phyloP scores from a whole-genome alignment of 352 stramenopile genomes.

The Globisporangium camurandrum region DNA sequence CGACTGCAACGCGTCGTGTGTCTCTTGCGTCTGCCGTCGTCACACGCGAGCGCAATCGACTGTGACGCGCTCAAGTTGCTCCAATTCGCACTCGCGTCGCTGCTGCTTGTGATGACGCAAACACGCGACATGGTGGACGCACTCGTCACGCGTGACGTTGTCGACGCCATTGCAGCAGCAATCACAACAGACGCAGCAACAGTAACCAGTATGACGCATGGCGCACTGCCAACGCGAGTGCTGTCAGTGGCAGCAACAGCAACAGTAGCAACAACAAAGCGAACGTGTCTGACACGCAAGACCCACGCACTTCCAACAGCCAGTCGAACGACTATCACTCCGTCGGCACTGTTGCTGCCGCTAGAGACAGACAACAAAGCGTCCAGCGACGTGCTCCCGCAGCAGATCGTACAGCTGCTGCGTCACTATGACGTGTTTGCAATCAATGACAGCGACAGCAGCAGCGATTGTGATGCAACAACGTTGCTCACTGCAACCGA shows the following conservation, averaged over 20 bases:
- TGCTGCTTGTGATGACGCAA: conserved; percentile 33
- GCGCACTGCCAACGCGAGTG: too few species aligned
- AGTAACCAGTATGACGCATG: too few species aligned
- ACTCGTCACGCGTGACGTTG: conserved; percentile 22
- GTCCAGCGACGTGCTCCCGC: not conserved
- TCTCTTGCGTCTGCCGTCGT: conserved; percentile 5
- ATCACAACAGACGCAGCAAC: too few species aligned
- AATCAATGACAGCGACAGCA: conserved; percentile 17
- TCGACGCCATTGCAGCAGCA: conserved; percentile 21
- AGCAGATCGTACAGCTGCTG: conserved; percentile 13
- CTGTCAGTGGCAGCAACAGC: too few species aligned
- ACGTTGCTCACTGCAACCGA: conserved; percentile 22
- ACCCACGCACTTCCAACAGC: too few species aligned
- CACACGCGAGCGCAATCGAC: not conserved
- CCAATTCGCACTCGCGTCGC: conserved; percentile 20
- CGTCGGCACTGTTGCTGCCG: too few species aligned
- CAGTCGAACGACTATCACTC: too few species aligned
- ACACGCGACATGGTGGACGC: conserved; percentile 24
- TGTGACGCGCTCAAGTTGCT: conserved; percentile 7
- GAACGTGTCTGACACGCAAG: too few species aligned
- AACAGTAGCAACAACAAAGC: too few species aligned
- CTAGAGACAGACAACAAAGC: not conserved
- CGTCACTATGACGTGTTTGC: conserved; percentile 22
- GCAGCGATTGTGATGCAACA: too few species aligned
- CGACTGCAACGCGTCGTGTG: conserved; percentile 30